Conservation (phyloP, 345 rosid genomes). For the Brassica cretica region DNA sequence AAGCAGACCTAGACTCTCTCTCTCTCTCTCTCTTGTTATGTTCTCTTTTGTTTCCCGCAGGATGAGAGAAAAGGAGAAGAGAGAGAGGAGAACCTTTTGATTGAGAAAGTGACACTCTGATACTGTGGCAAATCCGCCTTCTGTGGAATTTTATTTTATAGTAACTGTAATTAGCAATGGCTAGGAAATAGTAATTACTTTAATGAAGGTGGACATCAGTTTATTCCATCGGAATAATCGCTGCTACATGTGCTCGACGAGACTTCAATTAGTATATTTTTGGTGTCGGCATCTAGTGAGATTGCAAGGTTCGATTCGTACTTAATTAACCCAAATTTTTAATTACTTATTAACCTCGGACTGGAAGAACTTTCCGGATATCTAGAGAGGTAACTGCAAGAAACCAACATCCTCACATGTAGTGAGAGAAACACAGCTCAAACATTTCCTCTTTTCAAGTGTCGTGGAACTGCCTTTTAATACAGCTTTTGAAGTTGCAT, state of each 20-base stretch:
- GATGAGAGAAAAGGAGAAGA: conserved; percentile 17
- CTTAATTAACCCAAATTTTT: neutral
- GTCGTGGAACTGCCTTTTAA: neutral
- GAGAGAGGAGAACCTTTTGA: conserved; percentile 40
- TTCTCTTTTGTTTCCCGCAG: conserved; percentile 23
- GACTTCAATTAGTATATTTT: too few relatives aligned
- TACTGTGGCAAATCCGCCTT: conserved; percentile 18
- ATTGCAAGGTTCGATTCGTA: too few relatives aligned
- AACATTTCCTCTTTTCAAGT: neutral
- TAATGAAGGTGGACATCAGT: conserved; percentile 6
- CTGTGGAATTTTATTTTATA: neutral
- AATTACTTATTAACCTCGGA: neutral
- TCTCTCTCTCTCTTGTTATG: neutral
- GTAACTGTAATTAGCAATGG: neutral
- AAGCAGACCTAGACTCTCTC: conserved; percentile 32
- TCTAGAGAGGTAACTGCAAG: too few relatives aligned
- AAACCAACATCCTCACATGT: neutral
- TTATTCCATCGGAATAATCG: neutral
- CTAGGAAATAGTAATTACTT: conserved; percentile 7
- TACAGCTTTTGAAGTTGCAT: neutral
- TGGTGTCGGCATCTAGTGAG: too few relatives aligned
- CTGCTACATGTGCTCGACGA: too few relatives aligned
- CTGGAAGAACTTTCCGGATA: neutral
- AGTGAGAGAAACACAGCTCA: neutral
- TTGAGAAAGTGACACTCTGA: conserved; percentile 35